Percentiles rank a stretch among this genome's conserved stretches.
Conservation (phyloP, 306 rosid genomes). For the Notholithocarpus densiflorus region DNA sequence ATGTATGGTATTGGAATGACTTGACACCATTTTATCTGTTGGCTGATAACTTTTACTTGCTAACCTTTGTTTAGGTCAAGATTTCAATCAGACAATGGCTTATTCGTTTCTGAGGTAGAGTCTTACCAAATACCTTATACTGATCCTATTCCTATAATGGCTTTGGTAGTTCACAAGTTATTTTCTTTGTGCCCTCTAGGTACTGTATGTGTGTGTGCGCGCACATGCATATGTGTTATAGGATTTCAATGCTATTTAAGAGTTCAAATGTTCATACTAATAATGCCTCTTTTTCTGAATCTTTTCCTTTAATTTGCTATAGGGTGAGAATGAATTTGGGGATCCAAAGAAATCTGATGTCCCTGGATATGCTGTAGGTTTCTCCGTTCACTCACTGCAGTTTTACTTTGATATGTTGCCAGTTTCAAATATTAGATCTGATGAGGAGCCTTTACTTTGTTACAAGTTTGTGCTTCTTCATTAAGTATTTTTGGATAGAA, state of each 20-base stretch:
- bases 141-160: slow-evolving; percentile 6
- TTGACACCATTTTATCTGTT: slow-evolving; percentile 12
- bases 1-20: slow-evolving; percentile 8
- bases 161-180: slow-evolving; percentile 2
- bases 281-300: slow-evolving; percentile 7
- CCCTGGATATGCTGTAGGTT: slow-evolving; percentile 71
- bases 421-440: slow-evolving; percentile 12
- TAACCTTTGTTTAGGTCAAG: slow-evolving; percentile 47
- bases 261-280: neutral
- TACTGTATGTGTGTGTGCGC: neutral
- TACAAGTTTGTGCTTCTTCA: neutral
- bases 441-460: neutral
- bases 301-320: slow-evolving; percentile 10
- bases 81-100: slow-evolving; percentile 30
- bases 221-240: neutral
- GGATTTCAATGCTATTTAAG: slow-evolving; percentile 3
- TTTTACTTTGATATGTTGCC: slow-evolving; percentile 12
- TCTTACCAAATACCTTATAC: slow-evolving; percentile 5
- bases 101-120: slow-evolving; percentile 46
- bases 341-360: slow-evolving; percentile 60
- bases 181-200: neutral
- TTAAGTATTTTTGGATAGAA: slow-evolving; percentile 4
- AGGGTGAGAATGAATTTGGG: slow-evolving; percentile 39
- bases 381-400: slow-evolving; percentile 3
- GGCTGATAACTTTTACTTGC: slow-evolving; percentile 21